These are phyloP conservation scores for Violaceomyces palustris DNA, from an alignment of 1,284 basidiomycete species.

Conservation along the genomic window DNA sequence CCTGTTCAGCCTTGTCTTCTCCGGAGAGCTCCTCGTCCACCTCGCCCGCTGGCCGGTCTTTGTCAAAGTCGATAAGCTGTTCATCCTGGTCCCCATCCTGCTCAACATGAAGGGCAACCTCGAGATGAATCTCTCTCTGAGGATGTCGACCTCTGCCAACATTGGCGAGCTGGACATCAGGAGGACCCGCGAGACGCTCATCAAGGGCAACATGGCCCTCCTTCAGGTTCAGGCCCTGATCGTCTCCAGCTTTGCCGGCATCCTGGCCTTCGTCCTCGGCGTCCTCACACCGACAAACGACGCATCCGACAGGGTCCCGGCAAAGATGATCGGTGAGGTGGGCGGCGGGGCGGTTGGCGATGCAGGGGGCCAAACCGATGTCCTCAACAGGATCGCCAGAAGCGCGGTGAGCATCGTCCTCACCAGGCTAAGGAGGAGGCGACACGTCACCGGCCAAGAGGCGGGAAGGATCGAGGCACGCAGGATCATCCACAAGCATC, in stretches of 20 bases:
- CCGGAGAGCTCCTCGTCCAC: slow-evolving; percentile 78
- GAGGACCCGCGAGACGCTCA: slow-evolving; percentile 63
- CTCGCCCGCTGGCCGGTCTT: slow-evolving; percentile 85
- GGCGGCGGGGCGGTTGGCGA: no score
- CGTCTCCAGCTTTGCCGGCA: slow-evolving; percentile 79
- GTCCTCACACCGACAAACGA: slow-evolving; percentile 9
- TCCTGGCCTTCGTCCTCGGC: slow-evolving; percentile 71
- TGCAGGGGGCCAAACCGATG: no score
- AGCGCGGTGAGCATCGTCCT: no score
- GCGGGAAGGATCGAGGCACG: no score
- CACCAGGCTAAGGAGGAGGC: no score
- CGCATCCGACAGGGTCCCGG: no score
- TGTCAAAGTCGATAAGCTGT: slow-evolving; percentile 79
- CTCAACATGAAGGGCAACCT: slow-evolving; percentile 95
- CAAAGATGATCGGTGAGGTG: no score
- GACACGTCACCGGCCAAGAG: no score
- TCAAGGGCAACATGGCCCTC: slow-evolving; percentile 77
- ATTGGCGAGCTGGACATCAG: slow-evolving; percentile 82
- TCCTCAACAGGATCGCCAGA: no score
- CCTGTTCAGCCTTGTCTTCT: slow-evolving; percentile 64
- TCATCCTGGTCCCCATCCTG: slow-evolving; percentile 91
- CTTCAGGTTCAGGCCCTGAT: slow-evolving; percentile 89
- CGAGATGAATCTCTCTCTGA: slow-evolving; percentile 72
- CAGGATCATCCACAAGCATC: slow-evolving; percentile 48
- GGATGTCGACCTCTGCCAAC: slow-evolving; percentile 60